These are phyloP conservation scores for Chaetothyriales sp. DNA, from an alignment of 2,329 filamentous ascomycete genomes.

Conservation along the genomic window DNA sequence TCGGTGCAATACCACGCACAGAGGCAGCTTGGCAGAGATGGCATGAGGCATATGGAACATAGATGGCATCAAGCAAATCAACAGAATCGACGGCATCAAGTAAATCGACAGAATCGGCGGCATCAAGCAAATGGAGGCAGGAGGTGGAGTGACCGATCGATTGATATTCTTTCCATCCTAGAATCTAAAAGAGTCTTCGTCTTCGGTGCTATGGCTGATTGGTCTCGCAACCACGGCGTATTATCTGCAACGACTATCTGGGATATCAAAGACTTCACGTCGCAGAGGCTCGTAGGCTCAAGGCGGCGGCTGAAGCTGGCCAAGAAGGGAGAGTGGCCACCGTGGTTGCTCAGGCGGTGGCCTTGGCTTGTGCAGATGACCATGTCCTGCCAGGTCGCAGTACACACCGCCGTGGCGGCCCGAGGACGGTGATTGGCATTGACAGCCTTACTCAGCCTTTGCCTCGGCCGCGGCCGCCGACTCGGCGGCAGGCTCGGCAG, in stretches of 20 bases:
- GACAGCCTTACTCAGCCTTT: slow-evolving; percentile 15
- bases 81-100: too few species aligned
- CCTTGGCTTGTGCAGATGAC: slow-evolving; percentile 6
- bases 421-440: slow-evolving; percentile 2
- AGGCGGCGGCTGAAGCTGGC: slow-evolving; percentile 8
- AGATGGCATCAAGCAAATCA: too few species aligned
- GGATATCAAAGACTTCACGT: neutral
- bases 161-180: neutral
- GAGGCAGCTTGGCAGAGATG: too few species aligned
- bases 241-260: neutral
- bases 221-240: neutral
- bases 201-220: neutral
- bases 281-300: slow-evolving; percentile 4
- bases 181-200: neutral
- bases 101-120: neutral
- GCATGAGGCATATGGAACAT: too few species aligned
- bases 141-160: neutral
- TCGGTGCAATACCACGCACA: too few species aligned
- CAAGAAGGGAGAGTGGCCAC: slow-evolving; percentile 11
- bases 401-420: slow-evolving; percentile 5
- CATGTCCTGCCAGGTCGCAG: slow-evolving; percentile 1
- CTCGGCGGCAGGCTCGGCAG: neutral
- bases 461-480: slow-evolving; percentile 5
- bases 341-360: slow-evolving; percentile 4
- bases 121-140: neutral